Evolutionary conservation across 2,329 filamentous ascomycete species (phyloP).

Genomic region (Biscogniauxia marginata): DNA sequence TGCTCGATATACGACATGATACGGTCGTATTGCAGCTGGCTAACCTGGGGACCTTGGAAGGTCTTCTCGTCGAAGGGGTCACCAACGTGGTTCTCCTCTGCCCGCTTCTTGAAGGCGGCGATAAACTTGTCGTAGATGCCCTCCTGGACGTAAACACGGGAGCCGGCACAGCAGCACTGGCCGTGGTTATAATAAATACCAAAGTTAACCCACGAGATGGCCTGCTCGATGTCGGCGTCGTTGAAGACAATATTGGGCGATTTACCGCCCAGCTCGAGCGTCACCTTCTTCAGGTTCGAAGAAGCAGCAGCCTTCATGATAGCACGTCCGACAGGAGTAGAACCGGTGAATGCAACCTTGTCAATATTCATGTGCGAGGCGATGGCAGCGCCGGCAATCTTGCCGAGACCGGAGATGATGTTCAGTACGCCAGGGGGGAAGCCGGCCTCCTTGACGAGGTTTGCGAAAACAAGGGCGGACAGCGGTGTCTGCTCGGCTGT

Average conservation of each 20-base stretch:
- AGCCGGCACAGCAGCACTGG: slow-evolving; percentile 71
- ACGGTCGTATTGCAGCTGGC: slow-evolving; percentile 80
- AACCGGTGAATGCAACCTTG: slow-evolving; percentile 83
- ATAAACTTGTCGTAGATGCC: slow-evolving; percentile 86
- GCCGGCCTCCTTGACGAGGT: slow-evolving; percentile 70
- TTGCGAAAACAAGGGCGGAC: slow-evolving; percentile 63
- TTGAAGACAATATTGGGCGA: slow-evolving; percentile 78
- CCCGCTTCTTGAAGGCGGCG: slow-evolving; percentile 74
- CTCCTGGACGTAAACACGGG: slow-evolving; percentile 83
- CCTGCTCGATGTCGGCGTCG: slow-evolving; percentile 74
- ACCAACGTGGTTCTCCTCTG: slow-evolving; percentile 72
- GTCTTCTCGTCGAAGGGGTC: slow-evolving; percentile 77
- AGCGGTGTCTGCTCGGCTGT: slow-evolving; percentile 75
- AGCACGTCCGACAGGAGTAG: slow-evolving; percentile 67
- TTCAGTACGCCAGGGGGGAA: slow-evolving; percentile 78
- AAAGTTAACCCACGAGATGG: slow-evolving; percentile 76
- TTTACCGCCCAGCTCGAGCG: slow-evolving; percentile 77
- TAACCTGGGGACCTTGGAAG: slow-evolving; percentile 88
- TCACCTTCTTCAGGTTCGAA: slow-evolving; percentile 81
- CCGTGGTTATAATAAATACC: slow-evolving; percentile 66
- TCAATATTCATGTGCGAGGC: slow-evolving; percentile 76
- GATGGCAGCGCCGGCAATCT: slow-evolving; percentile 73
- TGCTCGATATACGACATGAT: slow-evolving; percentile 81
- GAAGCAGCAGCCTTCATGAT: slow-evolving; percentile 80
- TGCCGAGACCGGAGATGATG: slow-evolving; percentile 76